These are phyloP conservation scores for Pleurotus ostreatus DNA, from an alignment of 768 basidiomycete genomes.

Conservation along the genomic window DNA sequence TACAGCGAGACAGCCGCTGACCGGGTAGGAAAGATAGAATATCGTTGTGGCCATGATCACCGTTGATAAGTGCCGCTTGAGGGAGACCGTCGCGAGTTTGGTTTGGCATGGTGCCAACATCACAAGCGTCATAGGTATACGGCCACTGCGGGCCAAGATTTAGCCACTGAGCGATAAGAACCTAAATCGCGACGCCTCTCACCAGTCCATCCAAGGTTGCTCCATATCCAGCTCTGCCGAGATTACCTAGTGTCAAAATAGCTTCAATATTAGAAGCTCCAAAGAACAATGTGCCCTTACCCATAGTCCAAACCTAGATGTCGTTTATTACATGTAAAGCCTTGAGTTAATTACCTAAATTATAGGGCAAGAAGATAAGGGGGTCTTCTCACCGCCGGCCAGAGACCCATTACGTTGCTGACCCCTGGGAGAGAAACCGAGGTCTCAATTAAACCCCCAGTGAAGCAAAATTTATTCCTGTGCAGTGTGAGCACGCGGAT, in stretches of 20 bases:
- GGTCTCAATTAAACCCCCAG: constrained; percentile 71
- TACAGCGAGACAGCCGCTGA: constrained; percentile 82
- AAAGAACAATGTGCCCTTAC: background rate
- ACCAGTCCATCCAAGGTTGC: constrained; percentile 80
- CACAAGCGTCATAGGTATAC: constrained; percentile 78
- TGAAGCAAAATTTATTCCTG: constrained; percentile 90
- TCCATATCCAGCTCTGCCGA: constrained; percentile 80
- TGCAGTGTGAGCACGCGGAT: constrained; percentile 23
- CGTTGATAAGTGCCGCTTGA: constrained; percentile 52
- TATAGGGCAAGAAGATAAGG: constrained; percentile 12
- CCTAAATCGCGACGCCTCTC: constrained; percentile 14
- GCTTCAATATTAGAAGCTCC: background rate
- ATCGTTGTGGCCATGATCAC: constrained; percentile 42
- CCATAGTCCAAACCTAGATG: constrained; percentile 1
- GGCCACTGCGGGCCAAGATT: constrained; percentile 54
- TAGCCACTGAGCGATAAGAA: no score
- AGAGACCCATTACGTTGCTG: constrained; percentile 60
- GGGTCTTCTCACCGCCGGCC: constrained; percentile 81
- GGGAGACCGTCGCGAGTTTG: constrained; percentile 76
- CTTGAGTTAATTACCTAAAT: background rate
- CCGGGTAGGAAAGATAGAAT: constrained; percentile 73
- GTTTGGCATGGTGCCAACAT: constrained; percentile 79
- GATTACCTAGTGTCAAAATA: constrained; percentile 39
- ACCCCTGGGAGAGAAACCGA: constrained; percentile 63
- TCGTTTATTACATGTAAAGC: background rate